Percentiles rank a stretch among this genome's conserved stretches.
phyloP scores from a whole-genome alignment of 306 rosid species.

The Vicia faba region DNA sequence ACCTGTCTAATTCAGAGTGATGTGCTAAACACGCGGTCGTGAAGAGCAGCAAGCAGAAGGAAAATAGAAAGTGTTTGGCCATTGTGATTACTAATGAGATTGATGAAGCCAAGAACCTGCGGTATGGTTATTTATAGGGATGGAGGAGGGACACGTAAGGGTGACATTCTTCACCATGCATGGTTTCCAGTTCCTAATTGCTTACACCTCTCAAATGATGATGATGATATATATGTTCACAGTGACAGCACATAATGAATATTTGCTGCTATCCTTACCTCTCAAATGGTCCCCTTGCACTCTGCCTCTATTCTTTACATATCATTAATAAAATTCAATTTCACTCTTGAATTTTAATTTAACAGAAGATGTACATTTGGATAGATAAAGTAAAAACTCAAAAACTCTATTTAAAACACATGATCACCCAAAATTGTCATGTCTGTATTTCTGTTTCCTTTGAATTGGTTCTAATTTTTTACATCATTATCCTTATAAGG shows the following conservation, averaged over 20 bases:
- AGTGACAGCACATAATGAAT: background rate
- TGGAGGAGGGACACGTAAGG: conserved; percentile 40
- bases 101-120: background rate
- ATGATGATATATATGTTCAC: background rate
- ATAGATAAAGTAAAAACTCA: background rate
- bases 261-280: background rate
- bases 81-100: background rate
- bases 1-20: background rate
- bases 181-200: conserved; percentile 16
- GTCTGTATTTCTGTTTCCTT: background rate
- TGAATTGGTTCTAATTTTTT: background rate
- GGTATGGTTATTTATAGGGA: conserved; percentile 29
- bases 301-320: background rate
- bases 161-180: conserved; percentile 58
- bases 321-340: background rate
- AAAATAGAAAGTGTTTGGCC: background rate
- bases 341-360: too few species aligned
- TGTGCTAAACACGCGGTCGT: conserved; percentile 42
- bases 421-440: conserved; percentile 12
- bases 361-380: too few species aligned
- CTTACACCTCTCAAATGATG: conserved; percentile 59
- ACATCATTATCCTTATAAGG: background rate
- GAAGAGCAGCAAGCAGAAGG: conserved; percentile 21
- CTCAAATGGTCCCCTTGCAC: conserved; percentile 6
- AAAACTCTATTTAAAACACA: background rate